Percentiles rank a stretch among this genome's conserved stretches.
These are phyloP conservation scores for Phytophthora pluvialis DNA, from an alignment of 352 stramenopile genomes.

Conservation along the genomic window DNA sequence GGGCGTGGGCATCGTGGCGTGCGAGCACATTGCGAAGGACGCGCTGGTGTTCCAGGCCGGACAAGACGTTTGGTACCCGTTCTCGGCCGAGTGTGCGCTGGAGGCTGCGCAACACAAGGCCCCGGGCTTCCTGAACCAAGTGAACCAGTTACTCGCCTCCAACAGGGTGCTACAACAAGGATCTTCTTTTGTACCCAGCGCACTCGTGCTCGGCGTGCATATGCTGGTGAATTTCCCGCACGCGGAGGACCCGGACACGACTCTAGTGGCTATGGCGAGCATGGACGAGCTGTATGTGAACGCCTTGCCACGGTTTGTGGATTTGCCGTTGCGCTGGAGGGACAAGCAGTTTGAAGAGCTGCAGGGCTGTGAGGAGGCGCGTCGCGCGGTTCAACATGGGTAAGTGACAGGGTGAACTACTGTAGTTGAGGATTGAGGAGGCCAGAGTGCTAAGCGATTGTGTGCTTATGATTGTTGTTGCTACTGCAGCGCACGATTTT, in stretches of 20 bases:
- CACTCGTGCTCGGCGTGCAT: conserved; percentile 71
- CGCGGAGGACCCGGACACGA: conserved; percentile 27
- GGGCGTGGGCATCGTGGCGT: conserved; percentile 71
- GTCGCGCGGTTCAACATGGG: conserved; percentile 69
- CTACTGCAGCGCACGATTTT: conserved; percentile 56
- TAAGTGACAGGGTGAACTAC: conserved; percentile 19
- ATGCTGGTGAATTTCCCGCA: conserved; percentile 65
- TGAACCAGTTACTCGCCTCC: conserved; percentile 55
- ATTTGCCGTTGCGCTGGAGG: conserved; percentile 79
- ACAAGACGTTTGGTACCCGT: conserved; percentile 66
- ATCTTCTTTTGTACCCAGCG: conserved; percentile 65
- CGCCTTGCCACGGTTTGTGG: conserved; percentile 58
- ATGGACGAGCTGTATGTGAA: conserved; percentile 63
- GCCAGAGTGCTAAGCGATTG: neutral
- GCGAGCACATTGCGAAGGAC: conserved; percentile 59
- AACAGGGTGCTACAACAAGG: conserved; percentile 33
- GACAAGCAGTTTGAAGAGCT: conserved; percentile 65
- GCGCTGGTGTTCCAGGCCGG: conserved; percentile 68
- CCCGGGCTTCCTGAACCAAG: conserved; percentile 64
- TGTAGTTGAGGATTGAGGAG: conserved; percentile 1
- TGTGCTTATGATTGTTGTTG: neutral
- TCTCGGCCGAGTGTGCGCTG: conserved; percentile 76
- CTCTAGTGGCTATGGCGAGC: conserved; percentile 24
- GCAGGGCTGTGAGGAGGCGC: conserved; percentile 61
- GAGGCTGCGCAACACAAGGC: conserved; percentile 66